These are phyloP conservation scores for Leptographium lundbergii DNA, from an alignment of 2,329 filamentous ascomycete genomes.

Conservation along the genomic window DNA sequence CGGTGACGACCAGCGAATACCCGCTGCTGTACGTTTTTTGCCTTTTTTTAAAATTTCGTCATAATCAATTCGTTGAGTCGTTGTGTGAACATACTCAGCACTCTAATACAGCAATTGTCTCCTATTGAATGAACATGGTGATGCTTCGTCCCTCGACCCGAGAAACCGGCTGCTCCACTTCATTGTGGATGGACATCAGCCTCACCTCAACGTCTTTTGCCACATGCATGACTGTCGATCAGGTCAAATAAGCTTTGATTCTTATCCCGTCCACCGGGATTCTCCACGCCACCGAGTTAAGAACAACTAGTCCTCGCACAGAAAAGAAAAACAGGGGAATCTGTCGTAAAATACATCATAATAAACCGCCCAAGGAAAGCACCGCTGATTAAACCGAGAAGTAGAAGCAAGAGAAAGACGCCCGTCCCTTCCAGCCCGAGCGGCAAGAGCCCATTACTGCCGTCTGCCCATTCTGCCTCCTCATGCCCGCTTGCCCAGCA, in stretches of 20 bases:
- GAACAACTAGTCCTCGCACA: not conserved
- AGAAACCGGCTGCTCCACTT: too few relatives aligned
- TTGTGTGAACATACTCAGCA: too few relatives aligned
- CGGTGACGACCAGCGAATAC: too few relatives aligned
- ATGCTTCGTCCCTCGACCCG: too few relatives aligned
- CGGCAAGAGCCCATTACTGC: not conserved
- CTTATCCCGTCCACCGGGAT: not conserved
- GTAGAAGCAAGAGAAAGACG: not conserved
- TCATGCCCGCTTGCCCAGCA: constrained; percentile 27
- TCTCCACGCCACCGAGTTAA: not conserved
- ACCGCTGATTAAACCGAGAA: not conserved
- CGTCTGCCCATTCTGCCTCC: not conserved
- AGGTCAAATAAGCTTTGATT: not conserved
- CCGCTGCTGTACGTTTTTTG: too few relatives aligned
- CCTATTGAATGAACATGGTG: too few relatives aligned
- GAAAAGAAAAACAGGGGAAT: not conserved
- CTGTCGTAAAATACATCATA: not conserved
- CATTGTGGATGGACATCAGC: too few relatives aligned
- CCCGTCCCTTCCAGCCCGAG: too few relatives aligned
- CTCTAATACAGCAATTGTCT: too few relatives aligned
- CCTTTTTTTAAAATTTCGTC: too few relatives aligned
- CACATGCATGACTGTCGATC: not conserved
- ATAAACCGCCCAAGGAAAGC: not conserved
- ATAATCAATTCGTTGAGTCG: too few relatives aligned
- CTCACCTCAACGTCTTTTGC: not conserved